Base-by-base conservation (phyloP, 208 protist species). In the Endotrypanum monterogeii region DNA sequence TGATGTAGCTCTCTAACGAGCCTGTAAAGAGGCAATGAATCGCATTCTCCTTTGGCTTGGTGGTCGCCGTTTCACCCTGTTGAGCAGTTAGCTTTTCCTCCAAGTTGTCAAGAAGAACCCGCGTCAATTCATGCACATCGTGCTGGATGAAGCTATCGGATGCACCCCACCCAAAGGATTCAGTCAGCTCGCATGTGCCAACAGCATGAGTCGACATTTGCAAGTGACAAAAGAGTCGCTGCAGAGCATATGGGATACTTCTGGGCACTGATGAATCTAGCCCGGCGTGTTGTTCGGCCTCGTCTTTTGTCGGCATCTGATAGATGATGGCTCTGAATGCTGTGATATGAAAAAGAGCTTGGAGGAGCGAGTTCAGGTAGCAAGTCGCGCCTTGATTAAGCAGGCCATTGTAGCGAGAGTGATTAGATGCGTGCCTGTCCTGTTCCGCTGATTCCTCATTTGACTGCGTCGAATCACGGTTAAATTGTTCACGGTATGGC, bases 321-420 rank as follows among this genome's bases (percentile, higher is more conserved):
- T 96, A 98, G 73, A 97, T 95, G 44, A 86, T 89, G 12, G 84
- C 80, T 18, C 95, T 84, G 76, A 98, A 97, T 23, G 82, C 84
- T 8, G 88, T 90, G 14, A 97, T 89, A 66, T 98, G 95, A 76
- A 96, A 98, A 12, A 98, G 83, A 25, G 91, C 72, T 72, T 98
- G 94, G 35, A 98, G 83, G 41, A 98, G 83, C 48, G 94, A 98
- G 78, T 98, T 98, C 60, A 98, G 76, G 77, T 97, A 98, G 71
- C 95, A 98, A 52, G 95, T 98, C 23, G 95, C 91, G 16, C 95
- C 95, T 80, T 98, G 92, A 77, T 98, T 98, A 25, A 93, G 67
- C 51, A 98, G 72, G 12, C 95, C 95, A 71, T 96, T 95, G 79
- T 92, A 90, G 37, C 67, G 79, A 16, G 79, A 76, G 16, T 71